phyloP scores from a whole-genome alignment of 768 basidiomycete species.

The Chalciporus piperatus region DNA sequence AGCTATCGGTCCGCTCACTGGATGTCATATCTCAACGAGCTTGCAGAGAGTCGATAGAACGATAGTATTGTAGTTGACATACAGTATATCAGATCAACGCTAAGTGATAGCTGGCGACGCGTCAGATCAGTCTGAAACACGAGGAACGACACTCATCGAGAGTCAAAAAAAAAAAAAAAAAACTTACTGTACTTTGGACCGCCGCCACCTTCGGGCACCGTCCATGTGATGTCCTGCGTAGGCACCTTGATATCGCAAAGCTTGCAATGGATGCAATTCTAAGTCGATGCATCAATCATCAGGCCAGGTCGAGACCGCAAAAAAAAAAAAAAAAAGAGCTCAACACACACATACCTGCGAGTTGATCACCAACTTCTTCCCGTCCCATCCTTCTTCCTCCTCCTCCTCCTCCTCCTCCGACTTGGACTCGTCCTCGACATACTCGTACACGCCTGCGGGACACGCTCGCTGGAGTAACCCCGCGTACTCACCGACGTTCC shows the following conservation, averaged over 20 bases:
- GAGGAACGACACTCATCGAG: background rate
- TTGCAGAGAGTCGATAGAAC: too few species aligned
- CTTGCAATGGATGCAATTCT: conserved; percentile 95
- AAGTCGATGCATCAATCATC: background rate
- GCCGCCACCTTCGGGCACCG: conserved; percentile 93
- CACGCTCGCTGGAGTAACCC: conserved; percentile 88
- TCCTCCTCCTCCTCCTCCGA: too few species aligned
- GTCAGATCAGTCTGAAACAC: background rate
- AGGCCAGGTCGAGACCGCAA: background rate
- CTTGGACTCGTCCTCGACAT: conserved; percentile 67
- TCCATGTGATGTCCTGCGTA: conserved; percentile 96
- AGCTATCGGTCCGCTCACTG: too few species aligned
- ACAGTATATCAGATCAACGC: background rate
- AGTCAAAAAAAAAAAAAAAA: too few species aligned
- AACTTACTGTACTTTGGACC: conserved; percentile 94
- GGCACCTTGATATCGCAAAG: conserved; percentile 96
- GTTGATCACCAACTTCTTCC: conserved; percentile 93
- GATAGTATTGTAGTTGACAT: too few species aligned
- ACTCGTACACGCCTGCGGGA: conserved; percentile 97
- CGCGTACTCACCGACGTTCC: conserved; percentile 78
- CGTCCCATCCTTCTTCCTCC: conserved; percentile 72
- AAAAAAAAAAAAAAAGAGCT: background rate
- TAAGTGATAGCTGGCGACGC: conserved; percentile 19
- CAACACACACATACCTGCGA: conserved; percentile 83
- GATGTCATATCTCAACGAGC: too few species aligned